Evolutionary conservation across 495 filamentous ascomycete species (phyloP), one percentile per base, ranked within the genome.

Genomic region (Podospora tetraspora): DNA sequence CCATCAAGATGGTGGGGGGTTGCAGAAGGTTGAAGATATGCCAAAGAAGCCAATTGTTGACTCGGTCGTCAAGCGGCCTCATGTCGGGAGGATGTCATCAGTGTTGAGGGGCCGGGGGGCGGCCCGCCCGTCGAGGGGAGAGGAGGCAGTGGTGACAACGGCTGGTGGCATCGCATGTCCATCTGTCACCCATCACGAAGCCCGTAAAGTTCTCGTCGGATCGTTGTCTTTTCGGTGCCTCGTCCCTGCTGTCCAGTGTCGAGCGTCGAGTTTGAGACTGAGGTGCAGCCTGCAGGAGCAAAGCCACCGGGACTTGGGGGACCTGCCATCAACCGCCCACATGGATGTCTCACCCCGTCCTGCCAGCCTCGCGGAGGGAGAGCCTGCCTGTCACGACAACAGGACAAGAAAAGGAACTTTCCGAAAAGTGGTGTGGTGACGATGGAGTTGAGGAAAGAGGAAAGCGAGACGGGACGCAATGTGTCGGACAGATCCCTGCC

Each of bases 191-290:
- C 13, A 34, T 34, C 32, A 23, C 19, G n/a, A 22, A 27, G 59
- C 64, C 64, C 57, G 64, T 61, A 61, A 60, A 61, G 64, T 66
- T 66, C 30, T 66, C 64, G 64, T 66, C 63, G 63, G 63, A 34
- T 34, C 11, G 10, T 34, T 34, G 32, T 34, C 2, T 34, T 13
- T 34, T 34, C 11, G 10, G 63, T 58, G 32, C 13, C 25, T 24
- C 25, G 25, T 25, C 25, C 6, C 58, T 66, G 29, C 16, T 52
- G 12, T 52, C 16, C 16, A 66, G 19, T 59, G 22, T 64, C 62
- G 23, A 27, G 58, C 2, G 25, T 25, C 58, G 23, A 60, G 58
- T 23, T 16, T 6, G 25, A 25, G 25, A 27, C 22, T 24, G 58
- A 25, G 58, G 21, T 59, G 58, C 34, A 43, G 34, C 4, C 13